These are phyloP conservation scores for Omphalea diandra DNA, from an alignment of 441 rosid species.

Conservation along the genomic window DNA sequence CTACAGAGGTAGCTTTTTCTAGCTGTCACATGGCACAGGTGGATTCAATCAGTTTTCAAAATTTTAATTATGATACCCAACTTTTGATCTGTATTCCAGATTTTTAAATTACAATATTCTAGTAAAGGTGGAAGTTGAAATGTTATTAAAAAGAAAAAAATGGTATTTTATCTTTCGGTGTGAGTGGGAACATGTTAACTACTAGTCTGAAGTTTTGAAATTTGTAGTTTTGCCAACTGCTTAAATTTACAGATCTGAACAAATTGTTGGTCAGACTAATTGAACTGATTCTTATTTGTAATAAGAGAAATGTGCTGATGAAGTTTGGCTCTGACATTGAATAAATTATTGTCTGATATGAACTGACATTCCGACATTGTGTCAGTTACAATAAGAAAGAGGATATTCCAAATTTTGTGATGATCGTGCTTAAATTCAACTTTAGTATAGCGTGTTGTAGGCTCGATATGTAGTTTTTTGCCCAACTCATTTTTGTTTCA, in stretches of 20 bases:
- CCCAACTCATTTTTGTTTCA: conserved; percentile 12
- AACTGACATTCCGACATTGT: background rate
- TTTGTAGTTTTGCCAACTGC: background rate
- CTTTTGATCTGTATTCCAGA: background rate
- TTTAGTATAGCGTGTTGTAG: background rate
- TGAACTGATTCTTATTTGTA: background rate
- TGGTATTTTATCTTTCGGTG: background rate
- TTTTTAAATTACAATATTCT: background rate
- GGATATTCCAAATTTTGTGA: background rate
- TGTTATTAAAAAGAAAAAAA: too few relatives aligned
- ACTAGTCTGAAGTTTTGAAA: background rate
- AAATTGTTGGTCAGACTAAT: background rate
- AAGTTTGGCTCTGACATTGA: background rate
- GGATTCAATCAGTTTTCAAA: background rate
- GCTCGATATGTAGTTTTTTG: background rate
- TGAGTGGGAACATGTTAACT: background rate
- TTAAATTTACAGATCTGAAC: background rate
- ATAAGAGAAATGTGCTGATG: conserved; percentile 4
- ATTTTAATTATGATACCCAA: background rate
- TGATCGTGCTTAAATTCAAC: background rate
- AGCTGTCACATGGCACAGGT: background rate
- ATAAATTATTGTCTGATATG: background rate
- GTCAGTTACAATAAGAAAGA: background rate
- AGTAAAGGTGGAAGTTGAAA: background rate
- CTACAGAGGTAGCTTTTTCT: background rate